Evolutionary conservation across 2,329 filamentous ascomycete species (phyloP), one percentile per base, ranked within the genome.

Genomic region (Dryadomyces quercivorus): DNA sequence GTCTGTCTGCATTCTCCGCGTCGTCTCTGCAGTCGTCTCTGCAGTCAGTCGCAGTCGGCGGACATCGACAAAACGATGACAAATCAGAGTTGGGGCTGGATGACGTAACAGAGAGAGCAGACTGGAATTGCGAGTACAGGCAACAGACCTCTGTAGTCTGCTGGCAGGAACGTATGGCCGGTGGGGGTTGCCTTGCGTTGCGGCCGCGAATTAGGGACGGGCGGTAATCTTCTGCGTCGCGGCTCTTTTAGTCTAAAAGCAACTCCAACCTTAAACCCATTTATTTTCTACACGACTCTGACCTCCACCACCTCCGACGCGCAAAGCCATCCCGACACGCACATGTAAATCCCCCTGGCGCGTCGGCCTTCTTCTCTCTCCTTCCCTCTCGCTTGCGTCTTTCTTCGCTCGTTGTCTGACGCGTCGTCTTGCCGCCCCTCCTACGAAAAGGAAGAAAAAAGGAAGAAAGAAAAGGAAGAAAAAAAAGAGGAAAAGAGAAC

Each of bases 241-340:
- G 47, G 47, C 47, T 49, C 47, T 20, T 49, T 49, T 48, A 48
- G 46, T 34, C 46, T 7, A 48, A 48, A 48, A 48, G 46, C 46
- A 48, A 34, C 46, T 46, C 26, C 26, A 36, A 49, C 47, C 31
- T 49, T 36, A 26, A 49, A 49, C 47, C 47, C 21, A 31, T 49
- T 26, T 31, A 49, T 49, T 49, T 49, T 36, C n/a, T 49, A 36
- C 47, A 49, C 49, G 36, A 22, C 36, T 26, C 20, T 26, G 31
- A 26, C n/a, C 6, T 15, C 44, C 15, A 16, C 44, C 20, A 26
- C 21, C 46, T 3, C 26, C 26, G 26, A 48, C 22, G 31, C 26
- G 47, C 47, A 38, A n/a, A n/a, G 13, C 31, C 47, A 31, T 15
- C 6, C 15, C 47, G 31, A 49, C 47, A 38, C 47, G 31, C 47